A percentile compares a stretch with the other conserved stretches of the same genome.
Conservation (phyloP, 2,329 filamentous ascomycete species). For the Leptoxyphium fumago region DNA sequence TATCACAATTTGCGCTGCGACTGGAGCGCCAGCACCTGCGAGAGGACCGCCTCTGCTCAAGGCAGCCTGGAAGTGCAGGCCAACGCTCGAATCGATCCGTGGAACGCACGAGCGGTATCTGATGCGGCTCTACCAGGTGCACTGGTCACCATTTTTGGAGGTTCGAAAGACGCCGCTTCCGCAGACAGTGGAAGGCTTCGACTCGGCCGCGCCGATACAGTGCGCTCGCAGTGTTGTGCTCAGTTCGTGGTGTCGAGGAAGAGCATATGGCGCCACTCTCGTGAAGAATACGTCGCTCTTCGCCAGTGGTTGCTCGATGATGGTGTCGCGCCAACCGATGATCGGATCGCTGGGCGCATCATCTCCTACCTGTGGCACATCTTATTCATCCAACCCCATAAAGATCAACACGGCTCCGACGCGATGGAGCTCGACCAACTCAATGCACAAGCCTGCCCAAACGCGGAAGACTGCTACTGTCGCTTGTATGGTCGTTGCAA, state of each 20-base stretch:
- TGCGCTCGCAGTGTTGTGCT: slow-evolving; percentile 33
- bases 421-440: slow-evolving; percentile 22
- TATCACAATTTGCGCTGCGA: slow-evolving; percentile 38
- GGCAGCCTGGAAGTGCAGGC: slow-evolving; percentile 24
- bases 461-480: slow-evolving; percentile 30
- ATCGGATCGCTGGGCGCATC: slow-evolving; percentile 27
- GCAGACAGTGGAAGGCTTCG: slow-evolving; percentile 24
- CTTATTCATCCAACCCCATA: slow-evolving; percentile 23
- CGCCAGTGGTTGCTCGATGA: slow-evolving; percentile 39
- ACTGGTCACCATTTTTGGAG: slow-evolving; percentile 7
- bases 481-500: slow-evolving; percentile 28
- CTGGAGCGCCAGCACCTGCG: slow-evolving; percentile 31
- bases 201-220: slow-evolving; percentile 23
- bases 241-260: slow-evolving; percentile 39
- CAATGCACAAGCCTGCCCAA: slow-evolving; percentile 25
- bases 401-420: slow-evolving; percentile 4
- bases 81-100: slow-evolving; percentile 25
- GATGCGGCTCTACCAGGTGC: slow-evolving; percentile 12
- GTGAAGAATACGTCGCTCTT: slow-evolving; percentile 36
- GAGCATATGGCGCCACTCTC: slow-evolving; percentile 33
- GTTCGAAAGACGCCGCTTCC: slow-evolving; percentile 5
- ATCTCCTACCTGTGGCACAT: slow-evolving; percentile 37
- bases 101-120: slow-evolving; percentile 21
- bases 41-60: slow-evolving; percentile 25
- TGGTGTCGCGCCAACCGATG: slow-evolving; percentile 23